These are phyloP conservation scores for Arabidopsis thaliana DNA, from an alignment of 345 rosid species.

Conservation along the genomic window DNA sequence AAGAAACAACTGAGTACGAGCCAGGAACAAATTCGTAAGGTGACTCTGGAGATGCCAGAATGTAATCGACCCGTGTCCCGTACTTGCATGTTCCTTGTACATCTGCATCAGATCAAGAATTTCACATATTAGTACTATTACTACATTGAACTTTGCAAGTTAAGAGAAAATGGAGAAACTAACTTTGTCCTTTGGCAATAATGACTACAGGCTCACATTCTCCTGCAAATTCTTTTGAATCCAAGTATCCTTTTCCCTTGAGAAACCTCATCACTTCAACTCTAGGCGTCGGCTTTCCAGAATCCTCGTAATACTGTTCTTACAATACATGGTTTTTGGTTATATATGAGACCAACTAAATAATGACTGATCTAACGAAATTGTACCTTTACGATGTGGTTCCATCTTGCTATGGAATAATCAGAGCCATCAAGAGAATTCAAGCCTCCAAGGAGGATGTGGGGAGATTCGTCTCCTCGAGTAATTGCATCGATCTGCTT, in stretches of 20 bases:
- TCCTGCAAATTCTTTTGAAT: conserved; percentile 78
- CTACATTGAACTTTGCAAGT: neutral
- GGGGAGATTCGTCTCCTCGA: conserved; percentile 63
- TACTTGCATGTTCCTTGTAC: conserved; percentile 99
- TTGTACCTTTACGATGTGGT: conserved; percentile 73
- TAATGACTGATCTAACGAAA: neutral
- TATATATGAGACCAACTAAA: neutral
- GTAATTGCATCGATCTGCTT: conserved; percentile 78
- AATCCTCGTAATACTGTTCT: conserved; percentile 76
- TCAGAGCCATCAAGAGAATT: conserved; percentile 80
- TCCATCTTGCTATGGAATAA: conserved; percentile 86
- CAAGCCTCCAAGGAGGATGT: conserved; percentile 79
- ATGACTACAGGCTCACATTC: conserved; percentile 97
- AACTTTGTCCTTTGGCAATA: conserved; percentile 94
- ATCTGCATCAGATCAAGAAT: conserved; percentile 47
- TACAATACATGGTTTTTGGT: neutral
- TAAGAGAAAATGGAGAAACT: conserved; percentile 11
- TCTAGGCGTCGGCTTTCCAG: conserved; percentile 90
- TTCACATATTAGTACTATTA: neutral
- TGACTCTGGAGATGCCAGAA: conserved; percentile 65
- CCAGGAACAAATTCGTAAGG: conserved; percentile 73
- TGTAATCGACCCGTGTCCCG: conserved; percentile 87
- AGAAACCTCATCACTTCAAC: conserved; percentile 69
- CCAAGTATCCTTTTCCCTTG: conserved; percentile 66
- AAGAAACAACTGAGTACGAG: conserved; percentile 80